phyloP scores from a whole-genome alignment of 208 protist species.

The Wallacemonas sp. region DNA sequence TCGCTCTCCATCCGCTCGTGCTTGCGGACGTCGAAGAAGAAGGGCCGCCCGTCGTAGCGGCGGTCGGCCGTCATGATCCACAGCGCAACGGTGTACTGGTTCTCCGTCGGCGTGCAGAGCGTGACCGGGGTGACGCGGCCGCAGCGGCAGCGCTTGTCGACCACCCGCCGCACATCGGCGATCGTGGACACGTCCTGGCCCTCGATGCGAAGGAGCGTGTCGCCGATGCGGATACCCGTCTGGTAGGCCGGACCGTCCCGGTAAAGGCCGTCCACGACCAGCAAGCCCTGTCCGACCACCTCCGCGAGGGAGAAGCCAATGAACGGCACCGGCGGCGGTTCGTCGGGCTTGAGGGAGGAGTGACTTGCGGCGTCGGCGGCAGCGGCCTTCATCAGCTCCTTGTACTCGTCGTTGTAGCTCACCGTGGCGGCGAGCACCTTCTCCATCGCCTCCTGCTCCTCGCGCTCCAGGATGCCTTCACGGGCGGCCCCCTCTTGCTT shows the following conservation, averaged over 20 bases:
- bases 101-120: constrained; percentile 28
- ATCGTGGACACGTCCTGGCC: constrained; percentile 33
- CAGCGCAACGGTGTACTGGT: constrained; percentile 46
- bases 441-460: constrained; percentile 17
- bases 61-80: constrained; percentile 59
- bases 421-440: constrained; percentile 26
- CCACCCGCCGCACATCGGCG: constrained; percentile 31
- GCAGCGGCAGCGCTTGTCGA: constrained; percentile 32
- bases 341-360: constrained; percentile 1
- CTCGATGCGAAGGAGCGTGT: constrained; percentile 37
- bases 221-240: constrained; percentile 51
- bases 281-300: constrained; percentile 21
- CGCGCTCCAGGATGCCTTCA: neutral
- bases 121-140: constrained; percentile 40
- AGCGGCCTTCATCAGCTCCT: constrained; percentile 24
- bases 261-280: constrained; percentile 46
- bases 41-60: constrained; percentile 34
- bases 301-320: constrained; percentile 54
- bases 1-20: constrained; percentile 37
- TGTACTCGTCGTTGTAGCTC: constrained; percentile 37
- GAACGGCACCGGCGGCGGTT: constrained; percentile 37
- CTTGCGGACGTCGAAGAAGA: constrained; percentile 42
- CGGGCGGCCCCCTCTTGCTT: neutral
- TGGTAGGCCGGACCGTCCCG: constrained; percentile 51
- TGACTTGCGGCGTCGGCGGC: neutral